Conservation (phyloP, 1,284 basidiomycete species). For the Moniliophthora roreri region DNA sequence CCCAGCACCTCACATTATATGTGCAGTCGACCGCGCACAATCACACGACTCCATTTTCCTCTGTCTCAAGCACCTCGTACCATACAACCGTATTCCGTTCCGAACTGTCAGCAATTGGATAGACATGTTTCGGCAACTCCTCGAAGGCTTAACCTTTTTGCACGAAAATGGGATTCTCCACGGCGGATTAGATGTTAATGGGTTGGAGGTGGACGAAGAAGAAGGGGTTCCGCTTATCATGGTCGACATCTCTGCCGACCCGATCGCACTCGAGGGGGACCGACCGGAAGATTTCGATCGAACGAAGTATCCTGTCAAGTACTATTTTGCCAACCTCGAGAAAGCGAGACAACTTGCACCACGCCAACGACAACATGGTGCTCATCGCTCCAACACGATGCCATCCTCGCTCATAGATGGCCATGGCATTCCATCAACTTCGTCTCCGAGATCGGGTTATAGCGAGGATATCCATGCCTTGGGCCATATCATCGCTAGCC, state of each 20-base stretch:
- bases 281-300: slow-evolving; percentile 33
- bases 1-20: slow-evolving; percentile 43
- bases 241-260: slow-evolving; percentile 40
- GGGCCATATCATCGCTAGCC: not conserved
- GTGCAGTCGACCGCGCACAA: slow-evolving; percentile 38
- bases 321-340: slow-evolving; percentile 44
- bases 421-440: not conserved
- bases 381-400: slow-evolving; percentile 10
- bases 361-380: slow-evolving; percentile 2
- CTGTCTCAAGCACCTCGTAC: slow-evolving; percentile 42
- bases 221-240: slow-evolving; percentile 29
- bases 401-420: slow-evolving; percentile 10
- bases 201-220: no score
- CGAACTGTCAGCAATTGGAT: slow-evolving; percentile 43
- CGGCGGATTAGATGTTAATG: no score
- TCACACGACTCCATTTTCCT: slow-evolving; percentile 27
- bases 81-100: slow-evolving; percentile 43
- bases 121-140: slow-evolving; percentile 47
- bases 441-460: not conserved
- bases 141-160: slow-evolving; percentile 52
- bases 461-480: not conserved
- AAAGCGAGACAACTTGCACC: slow-evolving; percentile 27
- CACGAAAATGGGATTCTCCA: slow-evolving; percentile 45
- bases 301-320: slow-evolving; percentile 41
- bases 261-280: slow-evolving; percentile 3